Conservation (phyloP, 139 green algal genomes). For the Microglena sp. region DNA sequence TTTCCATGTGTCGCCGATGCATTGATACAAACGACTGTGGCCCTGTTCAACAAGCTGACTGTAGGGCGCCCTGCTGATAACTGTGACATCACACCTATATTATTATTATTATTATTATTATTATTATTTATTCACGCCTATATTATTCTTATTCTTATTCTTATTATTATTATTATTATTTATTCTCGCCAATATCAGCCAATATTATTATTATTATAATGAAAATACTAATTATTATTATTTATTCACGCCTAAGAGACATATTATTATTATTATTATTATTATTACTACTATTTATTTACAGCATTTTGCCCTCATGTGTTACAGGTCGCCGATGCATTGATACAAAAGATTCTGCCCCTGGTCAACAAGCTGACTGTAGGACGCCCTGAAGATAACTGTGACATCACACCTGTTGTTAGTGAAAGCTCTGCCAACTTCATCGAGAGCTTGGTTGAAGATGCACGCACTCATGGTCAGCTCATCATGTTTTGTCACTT, state of each 20-base stretch:
- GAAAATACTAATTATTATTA: no score
- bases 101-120: no score
- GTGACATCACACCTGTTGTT: constrained; percentile 81
- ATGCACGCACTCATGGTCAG: constrained; percentile 55
- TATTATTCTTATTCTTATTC: no score
- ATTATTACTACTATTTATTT: no score
- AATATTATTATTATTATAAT: no score
- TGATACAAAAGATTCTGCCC: constrained; percentile 54
- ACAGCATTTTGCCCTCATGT: constrained; percentile 64
- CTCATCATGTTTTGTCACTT: neutral
- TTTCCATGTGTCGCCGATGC: constrained; percentile 78
- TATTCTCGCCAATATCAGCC: no score
- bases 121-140: no score
- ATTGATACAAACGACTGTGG: constrained; percentile 55
- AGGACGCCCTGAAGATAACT: constrained; percentile 77
- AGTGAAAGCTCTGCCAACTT: constrained; percentile 79
- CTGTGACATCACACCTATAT: constrained; percentile 73
- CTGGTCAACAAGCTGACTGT: constrained; percentile 68
- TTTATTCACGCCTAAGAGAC: no score
- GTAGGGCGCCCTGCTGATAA: constrained; percentile 84
- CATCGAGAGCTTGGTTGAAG: constrained; percentile 71
- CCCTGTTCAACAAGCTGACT: constrained; percentile 57
- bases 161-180: neutral
- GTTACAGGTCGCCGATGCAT: constrained; percentile 71
- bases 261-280: no score